Base-by-base conservation (phyloP, 2,329 filamentous ascomycete genomes). In the Nemania serpens region DNA sequence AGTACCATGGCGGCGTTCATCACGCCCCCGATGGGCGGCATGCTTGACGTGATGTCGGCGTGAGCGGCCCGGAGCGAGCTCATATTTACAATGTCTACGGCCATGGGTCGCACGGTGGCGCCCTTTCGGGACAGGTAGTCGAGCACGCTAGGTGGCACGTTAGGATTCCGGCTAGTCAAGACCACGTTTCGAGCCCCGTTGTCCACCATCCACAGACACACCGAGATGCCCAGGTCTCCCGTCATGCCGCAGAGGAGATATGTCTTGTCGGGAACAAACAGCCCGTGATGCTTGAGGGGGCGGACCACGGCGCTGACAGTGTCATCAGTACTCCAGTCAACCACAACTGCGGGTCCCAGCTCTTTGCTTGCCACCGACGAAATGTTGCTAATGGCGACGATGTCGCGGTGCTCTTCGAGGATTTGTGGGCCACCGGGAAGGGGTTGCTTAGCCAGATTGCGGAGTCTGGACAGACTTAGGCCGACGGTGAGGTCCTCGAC, bases 151-250 rank as follows among this genome's bases (percentile, higher is more conserved):
- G 20, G n/a, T 0, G 20, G 2, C 10, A 55, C 33, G 1, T 55
- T 51, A 15, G 57, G 57, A 17, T 34, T 55, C n/a, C 79, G 73
- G 57, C 76, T 78, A 1, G 74, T 72, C 0, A 81, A 48, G 13
- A 70, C 74, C 3, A 79, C 34, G 58, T 75, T 47, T 46, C 69
- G 68, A 1, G 76, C 76, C 1, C 77, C 77, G 12, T 69, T 61
- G 0, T 61, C 51, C 10, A 73, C 64, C 76, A 78, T 79, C 71
- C 71, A 78, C 6, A 71, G 59, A 49, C 67, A 73, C 1, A 78
- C 63, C 0, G 76, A 77, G 9, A 69, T 64, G 5, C 77, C 78
- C 11, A 77, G 29, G 3, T 68, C 72, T 4, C 74, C 69, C 0
- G 72, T 63, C 29, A 76, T 55, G 0, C 75, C 75, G 6, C 71